These are phyloP conservation scores for Phytophthora ramorum DNA, from an alignment of 352 stramenopile genomes.

Conservation along the genomic window DNA sequence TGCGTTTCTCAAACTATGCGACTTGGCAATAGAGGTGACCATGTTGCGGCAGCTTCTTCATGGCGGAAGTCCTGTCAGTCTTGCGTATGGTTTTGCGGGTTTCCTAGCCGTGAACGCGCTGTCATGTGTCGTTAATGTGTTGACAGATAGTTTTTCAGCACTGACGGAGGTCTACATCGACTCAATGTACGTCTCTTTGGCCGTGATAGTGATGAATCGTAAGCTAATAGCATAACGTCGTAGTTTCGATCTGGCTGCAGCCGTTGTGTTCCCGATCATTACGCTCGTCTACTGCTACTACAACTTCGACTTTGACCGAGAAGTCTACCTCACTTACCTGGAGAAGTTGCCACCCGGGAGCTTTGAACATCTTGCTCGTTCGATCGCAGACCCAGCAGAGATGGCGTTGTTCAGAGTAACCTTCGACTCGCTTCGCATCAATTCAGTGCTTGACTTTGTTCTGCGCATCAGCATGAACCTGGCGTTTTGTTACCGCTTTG, in stretches of 20 bases:
- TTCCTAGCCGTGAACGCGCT: conserved; percentile 29
- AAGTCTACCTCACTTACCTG: conserved; percentile 25
- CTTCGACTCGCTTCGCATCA: conserved; percentile 43
- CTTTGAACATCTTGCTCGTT: conserved; percentile 36
- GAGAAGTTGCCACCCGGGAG: conserved; percentile 25
- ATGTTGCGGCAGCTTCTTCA: conserved; percentile 13
- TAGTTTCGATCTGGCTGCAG: conserved; percentile 38
- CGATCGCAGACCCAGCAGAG: conserved; percentile 25
- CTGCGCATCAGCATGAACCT: conserved; percentile 39
- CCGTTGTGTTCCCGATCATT: conserved; percentile 32
- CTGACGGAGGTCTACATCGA: conserved; percentile 38
- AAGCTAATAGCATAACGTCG: not conserved
- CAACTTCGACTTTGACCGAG: conserved; percentile 36
- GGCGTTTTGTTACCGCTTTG: conserved; percentile 39
- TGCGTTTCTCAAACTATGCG: conserved; percentile 23
- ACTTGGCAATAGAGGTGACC: conserved; percentile 19
- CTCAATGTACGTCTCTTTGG: conserved; percentile 24
- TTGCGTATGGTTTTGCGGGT: conserved; percentile 6
- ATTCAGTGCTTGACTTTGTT: conserved; percentile 24
- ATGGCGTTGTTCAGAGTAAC: conserved; percentile 36
- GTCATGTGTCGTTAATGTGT: conserved; percentile 24
- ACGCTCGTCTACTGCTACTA: conserved; percentile 30
- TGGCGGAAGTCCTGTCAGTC: too few relatives aligned
- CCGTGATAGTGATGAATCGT: not conserved
- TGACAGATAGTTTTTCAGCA: conserved; percentile 20